These are phyloP conservation scores for Nepenthes alata DNA, from an alignment of 179 eudicot genomes.

Conservation along the genomic window DNA sequence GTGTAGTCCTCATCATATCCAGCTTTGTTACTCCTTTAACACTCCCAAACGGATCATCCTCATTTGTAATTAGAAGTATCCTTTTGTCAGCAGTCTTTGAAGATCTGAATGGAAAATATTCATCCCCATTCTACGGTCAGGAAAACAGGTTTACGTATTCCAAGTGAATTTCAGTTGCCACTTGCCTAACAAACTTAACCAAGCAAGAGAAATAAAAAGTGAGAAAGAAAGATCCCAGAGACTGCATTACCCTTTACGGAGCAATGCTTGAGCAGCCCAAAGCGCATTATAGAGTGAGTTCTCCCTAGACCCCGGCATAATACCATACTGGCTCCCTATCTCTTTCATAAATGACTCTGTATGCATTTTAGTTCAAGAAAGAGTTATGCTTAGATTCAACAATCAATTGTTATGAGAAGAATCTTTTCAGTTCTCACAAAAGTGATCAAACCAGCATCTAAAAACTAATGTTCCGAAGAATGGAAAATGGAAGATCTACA, in stretches of 20 bases:
- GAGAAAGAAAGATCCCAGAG: neutral
- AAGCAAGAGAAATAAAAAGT: neutral
- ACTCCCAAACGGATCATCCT: conserved; percentile 91
- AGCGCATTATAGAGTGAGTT: conserved; percentile 86
- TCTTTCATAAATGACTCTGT: conserved; percentile 65
- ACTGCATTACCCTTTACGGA: conserved; percentile 72
- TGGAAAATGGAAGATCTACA: too few relatives aligned
- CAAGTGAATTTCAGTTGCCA: neutral
- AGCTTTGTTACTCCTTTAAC: conserved; percentile 66
- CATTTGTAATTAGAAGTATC: conserved; percentile 77
- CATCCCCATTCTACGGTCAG: neutral
- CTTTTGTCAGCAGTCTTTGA: conserved; percentile 76
- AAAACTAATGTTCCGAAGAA: too few relatives aligned
- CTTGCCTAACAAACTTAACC: conserved; percentile 1
- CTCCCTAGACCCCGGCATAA: conserved; percentile 71
- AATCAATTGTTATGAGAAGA: too few relatives aligned
- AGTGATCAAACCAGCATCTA: too few relatives aligned
- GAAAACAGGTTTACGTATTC: neutral
- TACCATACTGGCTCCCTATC: conserved; percentile 80
- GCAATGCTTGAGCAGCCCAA: conserved; percentile 92
- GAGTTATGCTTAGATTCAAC: too few relatives aligned
- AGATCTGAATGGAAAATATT: conserved; percentile 40
- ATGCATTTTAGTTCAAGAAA: neutral
- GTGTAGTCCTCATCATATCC: conserved; percentile 87
- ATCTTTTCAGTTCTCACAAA: too few relatives aligned